A percentile compares a stretch with the other conserved stretches of the same genome.
phyloP scores from a whole-genome alignment of 1,284 basidiomycete species.

The Cryptococcus maquisensis region DNA sequence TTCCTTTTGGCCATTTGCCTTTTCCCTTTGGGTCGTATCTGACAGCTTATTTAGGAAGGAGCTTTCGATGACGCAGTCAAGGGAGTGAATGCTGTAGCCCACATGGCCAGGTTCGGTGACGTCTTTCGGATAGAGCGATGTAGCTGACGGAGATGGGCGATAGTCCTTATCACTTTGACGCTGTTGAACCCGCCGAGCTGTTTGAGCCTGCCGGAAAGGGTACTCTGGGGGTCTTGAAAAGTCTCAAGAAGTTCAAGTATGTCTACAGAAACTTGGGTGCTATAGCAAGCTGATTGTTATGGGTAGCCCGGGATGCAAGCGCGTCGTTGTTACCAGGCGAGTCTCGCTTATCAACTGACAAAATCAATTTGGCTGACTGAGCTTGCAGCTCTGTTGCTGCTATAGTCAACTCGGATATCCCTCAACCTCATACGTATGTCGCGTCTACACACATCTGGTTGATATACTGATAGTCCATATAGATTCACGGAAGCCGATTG shows the following conservation, averaged over 20 bases:
- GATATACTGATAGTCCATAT: conserved; percentile 1
- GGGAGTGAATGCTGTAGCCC: conserved; percentile 59
- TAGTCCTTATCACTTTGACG: conserved; percentile 32
- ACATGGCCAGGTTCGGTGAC: conserved; percentile 16
- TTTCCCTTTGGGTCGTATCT: not conserved
- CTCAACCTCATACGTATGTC: conserved; percentile 8
- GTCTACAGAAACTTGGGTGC: not conserved
- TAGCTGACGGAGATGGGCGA: not conserved
- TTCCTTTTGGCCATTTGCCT: not conserved
- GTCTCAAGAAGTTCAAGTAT: conserved; percentile 48
- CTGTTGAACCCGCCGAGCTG: conserved; percentile 48
- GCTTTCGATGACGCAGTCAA: conserved; percentile 68
- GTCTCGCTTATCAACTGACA: not conserved
- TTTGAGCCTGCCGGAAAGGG: conserved; percentile 62
- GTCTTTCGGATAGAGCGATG: not conserved
- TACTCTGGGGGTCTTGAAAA: conserved; percentile 57
- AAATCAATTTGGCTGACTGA: not conserved
- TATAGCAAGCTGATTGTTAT: not conserved
- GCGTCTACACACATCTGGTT: not conserved
- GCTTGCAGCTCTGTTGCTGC: conserved; percentile 55
- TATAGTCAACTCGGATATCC: conserved; percentile 41
- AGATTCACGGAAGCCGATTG: conserved; percentile 54
- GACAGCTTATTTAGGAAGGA: conserved; percentile 50
- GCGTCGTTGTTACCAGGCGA: conserved; percentile 60
- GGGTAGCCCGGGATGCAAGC: conserved; percentile 53